Evolutionary conservation across 192 early-diverging fungal genomes (phyloP), one percentile per base, ranked within the genome.

Genomic region (Podila epicladia): DNA sequence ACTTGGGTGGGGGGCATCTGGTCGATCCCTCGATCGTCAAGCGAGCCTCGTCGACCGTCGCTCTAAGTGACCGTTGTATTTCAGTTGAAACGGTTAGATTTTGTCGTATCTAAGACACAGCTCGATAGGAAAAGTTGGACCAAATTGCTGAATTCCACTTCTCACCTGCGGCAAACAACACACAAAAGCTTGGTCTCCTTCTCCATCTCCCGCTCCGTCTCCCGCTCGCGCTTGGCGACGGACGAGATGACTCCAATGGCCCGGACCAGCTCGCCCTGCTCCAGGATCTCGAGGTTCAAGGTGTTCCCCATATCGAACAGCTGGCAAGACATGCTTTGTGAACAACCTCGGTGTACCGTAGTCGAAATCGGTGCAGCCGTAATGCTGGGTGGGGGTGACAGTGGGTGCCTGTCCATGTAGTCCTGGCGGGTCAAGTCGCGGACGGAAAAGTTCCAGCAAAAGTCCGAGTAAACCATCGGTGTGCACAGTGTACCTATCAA

Each of bases 401-500:
- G 51, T 15, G 64, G 38, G 57, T 50, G 37, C 24, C 37, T 65
- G 9, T 58, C 55, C 5, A 32, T 6, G 45, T 66, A 61, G 41
- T 77, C 74, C 11, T 71, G 58, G 13, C 22, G n/a, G 17, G 22
- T 77, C 9, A 64, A 64, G 15, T 77, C 67, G 17, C 68, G 74
- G 15, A 71, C 19, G 13, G 17, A 20, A 53, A 70, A 77, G 12
- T 51, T 62, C 74, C 74, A 77, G n/a, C 68, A 71, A 22, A 65
- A 51, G 58, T 48, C 58, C 9, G 12, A 19, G 32, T 71, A 62
- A 7, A 22, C 19, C 63, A 69, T 35, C 11, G 35, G 55, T 9
- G 74, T 37, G 29, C 11, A 38, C 24, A 77, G 28, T 7, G 58
- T 66, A 13, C 68, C 74, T 77, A 31, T 37, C 1, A 8, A 11